Evolutionary conservation across 2,329 filamentous ascomycete species (phyloP).

Genomic region (Talaromyces sp.): DNA sequence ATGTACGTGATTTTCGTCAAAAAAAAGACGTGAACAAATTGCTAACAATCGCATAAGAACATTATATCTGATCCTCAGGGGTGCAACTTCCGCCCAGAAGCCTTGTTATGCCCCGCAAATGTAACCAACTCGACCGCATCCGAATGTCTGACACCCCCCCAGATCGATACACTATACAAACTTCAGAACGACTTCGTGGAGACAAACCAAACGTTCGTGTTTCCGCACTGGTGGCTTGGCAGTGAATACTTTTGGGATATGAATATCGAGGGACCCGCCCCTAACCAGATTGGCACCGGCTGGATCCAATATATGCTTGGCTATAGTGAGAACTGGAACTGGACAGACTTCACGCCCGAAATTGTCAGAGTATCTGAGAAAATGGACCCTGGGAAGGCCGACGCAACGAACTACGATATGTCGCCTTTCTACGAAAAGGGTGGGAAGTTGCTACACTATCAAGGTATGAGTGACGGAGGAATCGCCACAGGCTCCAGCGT

Average conservation of each 20-base stretch:
- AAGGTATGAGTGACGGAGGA: constrained; percentile 15
- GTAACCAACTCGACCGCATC: too few relatives aligned
- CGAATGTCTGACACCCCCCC: not conserved
- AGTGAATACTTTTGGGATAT: not conserved
- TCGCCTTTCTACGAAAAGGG: not conserved
- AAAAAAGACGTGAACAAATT: too few relatives aligned
- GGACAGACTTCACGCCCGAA: too few relatives aligned
- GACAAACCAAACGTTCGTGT: not conserved
- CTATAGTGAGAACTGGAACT: not conserved
- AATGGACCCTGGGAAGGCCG: not conserved
- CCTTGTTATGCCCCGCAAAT: not conserved
- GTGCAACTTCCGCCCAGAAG: not conserved
- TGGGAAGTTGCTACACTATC: constrained; percentile 11
- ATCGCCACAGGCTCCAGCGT: constrained; percentile 1
- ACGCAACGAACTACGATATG: not conserved
- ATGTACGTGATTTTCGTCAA: too few relatives aligned
- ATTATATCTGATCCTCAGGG: not conserved
- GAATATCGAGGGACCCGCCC: not conserved
- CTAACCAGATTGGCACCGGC: not conserved
- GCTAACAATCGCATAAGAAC: too few relatives aligned
- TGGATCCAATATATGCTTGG: not conserved
- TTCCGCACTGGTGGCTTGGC: not conserved
- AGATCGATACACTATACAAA: not conserved
- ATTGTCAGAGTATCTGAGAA: not conserved
- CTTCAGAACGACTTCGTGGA: not conserved